Percentiles rank a stretch among this genome's conserved stretches.
These are phyloP conservation scores for Sclerotinia nivalis DNA, from an alignment of 2,329 filamentous ascomycete species.

Conservation along the genomic window DNA sequence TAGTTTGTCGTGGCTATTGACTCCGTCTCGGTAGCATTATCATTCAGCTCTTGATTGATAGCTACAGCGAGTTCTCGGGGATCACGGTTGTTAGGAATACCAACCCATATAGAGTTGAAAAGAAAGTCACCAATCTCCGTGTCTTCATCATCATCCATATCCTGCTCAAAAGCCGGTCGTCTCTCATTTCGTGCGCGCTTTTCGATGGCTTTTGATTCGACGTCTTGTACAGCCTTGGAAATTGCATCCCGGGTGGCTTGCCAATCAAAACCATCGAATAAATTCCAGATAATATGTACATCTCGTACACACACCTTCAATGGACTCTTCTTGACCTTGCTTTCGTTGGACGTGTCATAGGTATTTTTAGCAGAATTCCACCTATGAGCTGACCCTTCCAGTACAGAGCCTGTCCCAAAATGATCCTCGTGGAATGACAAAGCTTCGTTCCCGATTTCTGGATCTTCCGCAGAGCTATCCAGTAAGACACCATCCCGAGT, in stretches of 20 bases:
- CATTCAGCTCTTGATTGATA: slow-evolving; percentile 87
- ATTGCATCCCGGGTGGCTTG: slow-evolving; percentile 82
- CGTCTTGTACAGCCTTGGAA: slow-evolving; percentile 81
- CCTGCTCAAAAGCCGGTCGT: slow-evolving; percentile 57
- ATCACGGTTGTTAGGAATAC: slow-evolving; percentile 82
- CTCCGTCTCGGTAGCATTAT: slow-evolving; percentile 83
- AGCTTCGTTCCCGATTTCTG: slow-evolving; percentile 55
- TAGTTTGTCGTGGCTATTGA: slow-evolving; percentile 78
- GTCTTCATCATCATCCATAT: slow-evolving; percentile 79
- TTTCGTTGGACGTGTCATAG: slow-evolving; percentile 66
- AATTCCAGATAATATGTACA: slow-evolving; percentile 93
- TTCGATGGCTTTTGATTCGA: slow-evolving; percentile 80
- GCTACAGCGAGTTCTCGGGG: slow-evolving; percentile 76
- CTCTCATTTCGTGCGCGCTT: slow-evolving; percentile 61
- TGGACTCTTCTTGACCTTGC: slow-evolving; percentile 65
- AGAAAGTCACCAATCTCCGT: slow-evolving; percentile 90
- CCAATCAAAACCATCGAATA: slow-evolving; percentile 99
- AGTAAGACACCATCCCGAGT: slow-evolving; percentile 51
- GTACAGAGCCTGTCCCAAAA: slow-evolving; percentile 63
- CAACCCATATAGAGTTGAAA: slow-evolving; percentile 99
- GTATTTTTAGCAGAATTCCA: slow-evolving; percentile 79
- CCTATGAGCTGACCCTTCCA: slow-evolving; percentile 68
- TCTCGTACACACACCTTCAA: slow-evolving; percentile 78
- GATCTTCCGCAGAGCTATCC: slow-evolving; percentile 45
- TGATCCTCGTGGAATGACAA: slow-evolving; percentile 77